Evolutionary conservation across 2,329 filamentous ascomycete genomes (phyloP), one percentile per base, ranked within the genome.

Genomic region (Curvularia verruculosa): DNA sequence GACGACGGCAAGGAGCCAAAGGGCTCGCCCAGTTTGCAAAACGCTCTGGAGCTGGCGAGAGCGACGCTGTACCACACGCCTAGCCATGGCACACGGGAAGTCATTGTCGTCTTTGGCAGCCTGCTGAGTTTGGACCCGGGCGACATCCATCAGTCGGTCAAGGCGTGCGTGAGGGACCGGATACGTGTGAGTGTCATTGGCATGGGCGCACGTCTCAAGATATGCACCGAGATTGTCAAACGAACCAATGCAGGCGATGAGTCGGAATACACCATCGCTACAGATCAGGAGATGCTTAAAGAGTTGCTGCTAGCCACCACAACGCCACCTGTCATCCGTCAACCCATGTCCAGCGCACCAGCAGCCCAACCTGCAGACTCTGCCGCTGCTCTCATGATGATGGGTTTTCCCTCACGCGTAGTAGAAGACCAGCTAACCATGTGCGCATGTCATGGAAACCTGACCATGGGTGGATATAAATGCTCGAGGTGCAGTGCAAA

Each of bases 321-420:
- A 0, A 97, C 92, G 2, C 95, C 95, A 1, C 95, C 94, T 0
- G 89, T 92, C 18, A 91, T 92, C 12, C 86, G 90, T 52, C 85
- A 87, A 2, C 83, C 81, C 15, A 52, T 59, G 10, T 49, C 52
- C 3, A 52, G 74, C 74, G 67, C 75, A 54, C 61, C 67, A 3
- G 56, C 67, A 69, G 15, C 43, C 9, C 29, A 48, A 36, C 34
- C 45, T n/a, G 59, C 69, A 64, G 78, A 84, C 68, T 70, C 69
- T 13, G 75, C 81, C 69, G 77, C 73, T 54, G 82, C 84, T 2
- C 81, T 99, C 39, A 85, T 99, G 24, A 96, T 96, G 90, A 99
- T 99, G 94, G 95, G 95, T 4, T 99, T 99, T 71, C 95, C 95
- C 0, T 96, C 91, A 5, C 86, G 93, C 36, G 90, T 89, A 2